These are phyloP conservation scores for Podospora pseudocomata DNA, from an alignment of 495 filamentous ascomycete genomes.

Conservation along the genomic window DNA sequence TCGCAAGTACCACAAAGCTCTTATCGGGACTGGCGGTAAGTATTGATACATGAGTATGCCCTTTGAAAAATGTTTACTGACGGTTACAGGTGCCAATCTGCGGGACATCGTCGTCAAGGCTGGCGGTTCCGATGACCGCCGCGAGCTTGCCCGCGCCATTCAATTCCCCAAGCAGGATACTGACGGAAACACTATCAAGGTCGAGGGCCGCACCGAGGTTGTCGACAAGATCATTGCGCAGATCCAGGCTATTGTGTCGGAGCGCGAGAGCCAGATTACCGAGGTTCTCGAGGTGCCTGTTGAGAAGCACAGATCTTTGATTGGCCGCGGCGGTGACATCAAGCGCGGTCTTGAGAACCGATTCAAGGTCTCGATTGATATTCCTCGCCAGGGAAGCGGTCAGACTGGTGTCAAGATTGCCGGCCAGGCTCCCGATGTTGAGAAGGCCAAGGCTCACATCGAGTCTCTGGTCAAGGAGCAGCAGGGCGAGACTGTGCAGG, in stretches of 20 bases:
- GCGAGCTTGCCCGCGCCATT: constrained; percentile 76
- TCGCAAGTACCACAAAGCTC: constrained; percentile 78
- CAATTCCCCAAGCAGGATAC: constrained; percentile 80
- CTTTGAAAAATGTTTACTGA: background rate
- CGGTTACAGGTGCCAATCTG: constrained; percentile 69
- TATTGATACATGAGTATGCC: constrained; percentile 2
- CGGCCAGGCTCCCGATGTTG: constrained; percentile 72
- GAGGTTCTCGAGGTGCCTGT: constrained; percentile 74
- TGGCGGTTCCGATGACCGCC: constrained; percentile 80
- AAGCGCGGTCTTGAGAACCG: constrained; percentile 81
- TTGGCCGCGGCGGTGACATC: constrained; percentile 85
- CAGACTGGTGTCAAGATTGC: constrained; percentile 79
- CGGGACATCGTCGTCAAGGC: constrained; percentile 82
- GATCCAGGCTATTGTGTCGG: constrained; percentile 72
- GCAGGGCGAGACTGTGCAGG: constrained; percentile 76
- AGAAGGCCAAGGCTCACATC: constrained; percentile 81
- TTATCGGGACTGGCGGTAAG: constrained; percentile 88
- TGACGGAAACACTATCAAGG: constrained; percentile 76
- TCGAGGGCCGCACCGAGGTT: constrained; percentile 76
- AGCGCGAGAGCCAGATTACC: constrained; percentile 73
- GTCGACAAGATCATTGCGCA: constrained; percentile 84
- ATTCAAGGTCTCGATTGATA: constrained; percentile 84
- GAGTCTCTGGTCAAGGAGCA: constrained; percentile 74
- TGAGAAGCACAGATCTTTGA: constrained; percentile 84
- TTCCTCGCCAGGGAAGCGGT: constrained; percentile 69